Evolutionary conservation across 2,329 filamentous ascomycete species (phyloP).

Genomic region (Ceratocystis cubensis): DNA sequence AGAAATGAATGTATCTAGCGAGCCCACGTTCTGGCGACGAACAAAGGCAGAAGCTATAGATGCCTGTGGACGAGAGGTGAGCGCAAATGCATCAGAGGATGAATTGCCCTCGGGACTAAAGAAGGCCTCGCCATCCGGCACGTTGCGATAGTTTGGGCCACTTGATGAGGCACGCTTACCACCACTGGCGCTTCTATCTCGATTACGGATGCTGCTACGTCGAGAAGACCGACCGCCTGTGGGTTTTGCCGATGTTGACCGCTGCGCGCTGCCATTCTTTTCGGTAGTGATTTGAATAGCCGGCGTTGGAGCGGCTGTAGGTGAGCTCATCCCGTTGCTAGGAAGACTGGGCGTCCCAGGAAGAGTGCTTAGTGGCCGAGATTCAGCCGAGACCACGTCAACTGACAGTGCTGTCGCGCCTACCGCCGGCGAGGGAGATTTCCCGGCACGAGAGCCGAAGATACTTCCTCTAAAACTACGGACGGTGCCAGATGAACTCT

Average conservation of each 20-base stretch:
- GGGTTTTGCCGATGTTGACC: conserved; percentile 1
- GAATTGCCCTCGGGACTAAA: conserved; percentile 38
- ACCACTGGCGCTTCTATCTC: conserved; percentile 27
- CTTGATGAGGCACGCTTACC: conserved; percentile 34
- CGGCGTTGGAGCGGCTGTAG: conserved; percentile 27
- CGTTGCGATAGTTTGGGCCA: conserved; percentile 33
- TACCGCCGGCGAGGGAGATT: conserved; percentile 13
- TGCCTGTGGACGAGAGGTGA: conserved; percentile 32
- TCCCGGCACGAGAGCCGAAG: conserved; percentile 43
- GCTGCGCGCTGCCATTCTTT: neutral
- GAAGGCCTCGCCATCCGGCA: conserved; percentile 40
- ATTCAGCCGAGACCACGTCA: conserved; percentile 7
- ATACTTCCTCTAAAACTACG: conserved; percentile 63
- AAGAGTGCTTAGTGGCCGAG: conserved; percentile 25
- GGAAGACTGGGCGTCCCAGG: conserved; percentile 35
- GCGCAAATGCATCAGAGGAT: conserved; percentile 35
- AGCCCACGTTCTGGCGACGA: conserved; percentile 33
- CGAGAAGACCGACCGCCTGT: conserved; percentile 17
- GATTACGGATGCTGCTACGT: conserved; percentile 21
- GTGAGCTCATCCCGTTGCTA: conserved; percentile 32
- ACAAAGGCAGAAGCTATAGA: conserved; percentile 34
- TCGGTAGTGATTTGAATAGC: conserved; percentile 18
- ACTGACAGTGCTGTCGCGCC: conserved; percentile 11
- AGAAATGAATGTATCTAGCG: conserved; percentile 36
- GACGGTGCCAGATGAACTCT: conserved; percentile 57